Conservation (phyloP, 2,329 filamentous ascomycete species). For the Verticillium dahliae region DNA sequence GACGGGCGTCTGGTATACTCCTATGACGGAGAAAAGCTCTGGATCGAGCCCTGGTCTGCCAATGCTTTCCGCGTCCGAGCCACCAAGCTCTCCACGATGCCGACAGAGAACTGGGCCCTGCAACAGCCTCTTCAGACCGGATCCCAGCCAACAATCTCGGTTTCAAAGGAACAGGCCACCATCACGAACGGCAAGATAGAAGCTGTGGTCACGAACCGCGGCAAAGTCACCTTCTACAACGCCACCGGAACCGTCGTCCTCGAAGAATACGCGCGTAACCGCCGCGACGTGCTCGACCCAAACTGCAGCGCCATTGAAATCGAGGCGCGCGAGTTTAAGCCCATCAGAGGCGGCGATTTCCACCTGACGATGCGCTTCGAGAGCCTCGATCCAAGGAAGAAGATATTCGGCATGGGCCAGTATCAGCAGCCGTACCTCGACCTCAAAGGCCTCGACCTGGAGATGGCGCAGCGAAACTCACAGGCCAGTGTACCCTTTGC, state of each 20-base stretch:
- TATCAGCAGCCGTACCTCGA: slow-evolving; percentile 55
- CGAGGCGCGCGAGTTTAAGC: slow-evolving; percentile 47
- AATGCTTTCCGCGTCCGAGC: slow-evolving; percentile 40
- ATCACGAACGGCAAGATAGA: slow-evolving; percentile 23
- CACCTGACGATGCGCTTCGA: slow-evolving; percentile 51
- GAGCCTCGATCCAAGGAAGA: slow-evolving; percentile 42
- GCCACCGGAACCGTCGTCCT: slow-evolving; percentile 17
- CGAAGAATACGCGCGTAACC: slow-evolving; percentile 23
- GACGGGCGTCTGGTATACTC: slow-evolving; percentile 7
- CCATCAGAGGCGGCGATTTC: slow-evolving; percentile 41
- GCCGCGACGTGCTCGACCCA: slow-evolving; percentile 32
- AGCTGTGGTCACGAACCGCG: slow-evolving; percentile 17
- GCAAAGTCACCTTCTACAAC: slow-evolving; percentile 21
- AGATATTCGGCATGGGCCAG: slow-evolving; percentile 58
- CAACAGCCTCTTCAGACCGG: not conserved
- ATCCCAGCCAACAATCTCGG: slow-evolving; percentile 5
- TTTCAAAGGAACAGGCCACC: slow-evolving; percentile 14
- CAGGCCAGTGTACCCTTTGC: slow-evolving; percentile 57
- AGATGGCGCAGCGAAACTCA: slow-evolving; percentile 56
- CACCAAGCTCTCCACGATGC: slow-evolving; percentile 29
- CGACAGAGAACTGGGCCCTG: slow-evolving; percentile 30
- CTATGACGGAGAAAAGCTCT: slow-evolving; percentile 38
- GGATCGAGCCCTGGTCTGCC: slow-evolving; percentile 40
- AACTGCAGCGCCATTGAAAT: slow-evolving; percentile 49
- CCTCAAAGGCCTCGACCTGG: slow-evolving; percentile 52